Conservation (phyloP, 352 stramenopile species). For the Phytophthora sojae region DNA sequence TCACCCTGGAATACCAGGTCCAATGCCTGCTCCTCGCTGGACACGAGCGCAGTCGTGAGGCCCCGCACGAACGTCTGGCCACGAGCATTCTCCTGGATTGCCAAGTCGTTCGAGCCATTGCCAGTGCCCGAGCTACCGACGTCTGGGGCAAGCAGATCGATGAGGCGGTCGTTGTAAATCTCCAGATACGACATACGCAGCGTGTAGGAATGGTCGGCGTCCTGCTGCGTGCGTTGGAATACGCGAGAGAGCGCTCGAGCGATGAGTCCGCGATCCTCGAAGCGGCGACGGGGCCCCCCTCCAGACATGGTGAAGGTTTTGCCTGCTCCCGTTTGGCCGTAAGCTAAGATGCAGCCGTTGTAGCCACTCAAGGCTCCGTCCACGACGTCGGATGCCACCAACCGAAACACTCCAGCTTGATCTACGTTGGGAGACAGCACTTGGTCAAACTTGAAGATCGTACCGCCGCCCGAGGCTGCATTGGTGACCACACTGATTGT, state of each 20-base stretch:
- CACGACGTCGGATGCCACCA: constrained; percentile 56
- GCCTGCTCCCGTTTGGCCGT: constrained; percentile 77
- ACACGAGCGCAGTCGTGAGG: constrained; percentile 62
- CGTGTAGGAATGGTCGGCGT: constrained; percentile 55
- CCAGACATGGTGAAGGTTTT: constrained; percentile 85
- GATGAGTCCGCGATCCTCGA: constrained; percentile 70
- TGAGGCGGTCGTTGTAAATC: constrained; percentile 92
- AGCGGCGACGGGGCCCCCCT: constrained; percentile 48
- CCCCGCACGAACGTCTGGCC: constrained; percentile 78
- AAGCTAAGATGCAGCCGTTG: constrained; percentile 82
- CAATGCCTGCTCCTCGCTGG: constrained; percentile 75
- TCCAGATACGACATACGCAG: constrained; percentile 86
- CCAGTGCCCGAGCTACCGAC: neutral
- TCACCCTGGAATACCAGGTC: constrained; percentile 85
- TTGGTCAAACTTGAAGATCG: constrained; percentile 75
- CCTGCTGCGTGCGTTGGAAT: constrained; percentile 60
- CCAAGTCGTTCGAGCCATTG: constrained; percentile 43
- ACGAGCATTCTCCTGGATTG: constrained; percentile 70
- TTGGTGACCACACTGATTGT: constrained; percentile 75
- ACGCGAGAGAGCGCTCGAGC: constrained; percentile 61
- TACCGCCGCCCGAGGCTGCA: constrained; percentile 50
- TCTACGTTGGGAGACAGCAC: constrained; percentile 51
- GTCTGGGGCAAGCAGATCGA: constrained; percentile 56
- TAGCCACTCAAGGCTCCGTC: constrained; percentile 72
- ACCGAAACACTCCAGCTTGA: constrained; percentile 63